Percentiles rank a stretch among this genome's conserved stretches.
Conservation (phyloP, 2,329 filamentous ascomycete species). For the Arthrobotrys musiformis region DNA sequence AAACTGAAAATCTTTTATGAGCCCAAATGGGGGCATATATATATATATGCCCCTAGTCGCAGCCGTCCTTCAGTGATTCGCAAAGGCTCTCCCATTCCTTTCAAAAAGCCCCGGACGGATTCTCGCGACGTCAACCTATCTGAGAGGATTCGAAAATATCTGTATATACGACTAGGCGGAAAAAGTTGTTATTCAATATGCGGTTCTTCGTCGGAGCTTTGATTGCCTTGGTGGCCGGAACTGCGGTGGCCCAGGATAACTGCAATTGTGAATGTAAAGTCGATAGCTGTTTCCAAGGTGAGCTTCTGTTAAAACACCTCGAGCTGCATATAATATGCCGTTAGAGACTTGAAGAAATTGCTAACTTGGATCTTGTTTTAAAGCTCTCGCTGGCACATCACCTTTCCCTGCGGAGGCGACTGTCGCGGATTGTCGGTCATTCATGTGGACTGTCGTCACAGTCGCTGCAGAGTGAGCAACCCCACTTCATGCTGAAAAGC, state of each 20-base stretch:
- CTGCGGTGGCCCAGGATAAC: conserved; percentile 5
- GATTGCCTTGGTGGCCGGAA: conserved; percentile 17
- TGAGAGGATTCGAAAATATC: not conserved
- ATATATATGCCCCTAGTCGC: not conserved
- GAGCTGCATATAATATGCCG: not conserved
- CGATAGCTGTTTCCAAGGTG: conserved; percentile 12
- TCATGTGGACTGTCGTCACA: conserved; percentile 24
- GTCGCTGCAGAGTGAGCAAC: conserved; percentile 19
- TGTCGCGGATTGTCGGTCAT: conserved; percentile 24
- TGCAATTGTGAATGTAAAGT: conserved; percentile 21
- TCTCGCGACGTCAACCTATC: conserved; percentile 7
- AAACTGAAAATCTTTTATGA: not conserved
- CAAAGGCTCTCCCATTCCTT: not conserved
- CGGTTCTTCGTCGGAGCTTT: conserved; percentile 29
- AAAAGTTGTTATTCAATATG: conserved; percentile 21
- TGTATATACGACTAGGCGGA: not conserved
- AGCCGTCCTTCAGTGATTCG: not conserved
- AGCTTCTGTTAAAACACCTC: too few species aligned
- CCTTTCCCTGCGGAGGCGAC: conserved; percentile 7
- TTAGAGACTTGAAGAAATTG: not conserved
- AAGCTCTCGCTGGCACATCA: conserved; percentile 23
- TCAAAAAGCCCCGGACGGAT: not conserved
- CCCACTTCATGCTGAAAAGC: not conserved
- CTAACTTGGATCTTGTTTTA: not conserved
- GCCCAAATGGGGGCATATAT: conserved; percentile 3